Evolutionary conservation across 208 protist species (phyloP), one percentile per base, ranked within the genome.

Genomic region (Acanthamoeba sp.): DNA sequence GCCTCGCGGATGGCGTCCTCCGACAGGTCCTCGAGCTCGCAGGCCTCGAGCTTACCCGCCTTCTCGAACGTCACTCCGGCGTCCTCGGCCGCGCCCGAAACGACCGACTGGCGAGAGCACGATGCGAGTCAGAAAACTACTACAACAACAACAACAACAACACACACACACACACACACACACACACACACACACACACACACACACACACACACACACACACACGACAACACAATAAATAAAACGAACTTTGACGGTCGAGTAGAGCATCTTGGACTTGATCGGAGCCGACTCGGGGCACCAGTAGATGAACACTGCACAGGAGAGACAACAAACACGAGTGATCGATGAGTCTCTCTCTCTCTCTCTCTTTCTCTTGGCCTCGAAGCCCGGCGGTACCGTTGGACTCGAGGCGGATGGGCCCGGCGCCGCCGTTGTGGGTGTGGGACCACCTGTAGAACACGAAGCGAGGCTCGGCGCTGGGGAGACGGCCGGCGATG

Each of bases 241-340:
- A 14, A 34, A n/a, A 64, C 20, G 20, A 71, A 73, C 38, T 38
- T 85, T 85, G 42, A 85, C 76, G 32, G 76, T 85, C 7, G 76
- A 85, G 76, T 85, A 85, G n/a, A 85, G 45, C 76, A 85, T 85
- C 42, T 57, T 48, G 18, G 38, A 10, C 45, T 85, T 85, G 76
- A 85, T 85, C 38, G 42, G 38, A 32, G 76, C 38, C 9, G 40
- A 14, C n/a, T 85, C 76, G 22, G 76, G 76, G n/a, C 76, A 85
- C 76, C 76, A 85, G 76, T 85, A 85, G 45, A 85, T 85, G 76
- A 85, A 85, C n/a, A 85, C 76, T 85, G 45, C 42, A 10, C 42
- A 48, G 6, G 10, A n/a, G n/a, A n/a, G n/a, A n/a, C n/a, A n/a
- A n/a, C n/a, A n/a, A n/a, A n/a, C n/a, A n/a, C n/a, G n/a, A n/a